Percentiles rank a stretch among this genome's conserved stretches.
phyloP scores from a whole-genome alignment of 2,329 filamentous ascomycete species.

The Ophiognomonia clavigignenti-juglandacearum region DNA sequence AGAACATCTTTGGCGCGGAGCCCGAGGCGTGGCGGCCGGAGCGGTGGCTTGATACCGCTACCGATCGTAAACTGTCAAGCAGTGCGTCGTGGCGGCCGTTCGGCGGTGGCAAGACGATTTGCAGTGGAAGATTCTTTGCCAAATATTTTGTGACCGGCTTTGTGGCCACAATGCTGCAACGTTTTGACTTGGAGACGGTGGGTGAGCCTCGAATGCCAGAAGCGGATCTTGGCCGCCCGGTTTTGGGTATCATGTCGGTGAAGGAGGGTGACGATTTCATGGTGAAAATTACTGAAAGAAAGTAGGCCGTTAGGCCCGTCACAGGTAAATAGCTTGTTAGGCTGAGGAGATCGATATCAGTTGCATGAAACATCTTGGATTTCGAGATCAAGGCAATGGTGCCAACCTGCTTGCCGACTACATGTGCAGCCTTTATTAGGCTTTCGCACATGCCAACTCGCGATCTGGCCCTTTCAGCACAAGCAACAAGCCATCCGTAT shows the following conservation, averaged over 20 bases:
- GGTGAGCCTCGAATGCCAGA: slow-evolving; percentile 35
- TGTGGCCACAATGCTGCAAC: slow-evolving; percentile 20
- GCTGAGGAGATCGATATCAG: too few species aligned
- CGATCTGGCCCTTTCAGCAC: too few species aligned
- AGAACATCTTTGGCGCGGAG: slow-evolving; percentile 16
- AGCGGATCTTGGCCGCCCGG: background rate
- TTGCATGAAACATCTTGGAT: too few species aligned
- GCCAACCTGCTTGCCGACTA: too few species aligned
- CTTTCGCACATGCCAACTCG: too few species aligned
- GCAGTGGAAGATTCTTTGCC: slow-evolving; percentile 21
- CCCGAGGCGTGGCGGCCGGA: background rate
- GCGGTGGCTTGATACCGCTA: background rate
- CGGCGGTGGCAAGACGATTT: slow-evolving; percentile 25
- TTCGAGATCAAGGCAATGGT: too few species aligned
- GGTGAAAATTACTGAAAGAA: too few species aligned
- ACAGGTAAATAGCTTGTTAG: too few species aligned
- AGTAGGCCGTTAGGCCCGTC: too few species aligned
- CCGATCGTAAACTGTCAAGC: slow-evolving; percentile 15
- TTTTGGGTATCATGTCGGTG: background rate
- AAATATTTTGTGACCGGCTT: slow-evolving; percentile 15
- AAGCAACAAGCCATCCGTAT: too few species aligned
- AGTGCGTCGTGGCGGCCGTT: slow-evolving; percentile 21
- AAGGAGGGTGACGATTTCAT: background rate
- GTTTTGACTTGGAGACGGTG: slow-evolving; percentile 25
- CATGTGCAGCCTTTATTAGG: too few species aligned